phyloP scores from a whole-genome alignment of 306 rosid species.

The Alnus glutinosa region DNA sequence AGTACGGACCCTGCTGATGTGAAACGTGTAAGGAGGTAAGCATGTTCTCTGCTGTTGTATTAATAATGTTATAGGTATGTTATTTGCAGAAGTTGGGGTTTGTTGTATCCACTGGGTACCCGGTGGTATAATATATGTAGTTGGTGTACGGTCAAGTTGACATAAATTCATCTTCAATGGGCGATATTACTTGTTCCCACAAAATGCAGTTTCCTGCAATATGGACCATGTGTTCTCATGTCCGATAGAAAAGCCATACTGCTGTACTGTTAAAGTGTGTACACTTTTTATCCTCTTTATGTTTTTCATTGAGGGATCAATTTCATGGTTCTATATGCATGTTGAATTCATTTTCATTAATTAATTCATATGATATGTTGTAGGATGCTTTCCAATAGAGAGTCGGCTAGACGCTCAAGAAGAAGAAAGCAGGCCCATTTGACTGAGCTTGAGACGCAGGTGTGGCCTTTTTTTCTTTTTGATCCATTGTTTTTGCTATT shows the following conservation, averaged over 20 bases:
- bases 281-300: neutral
- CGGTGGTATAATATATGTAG: constrained; percentile 8
- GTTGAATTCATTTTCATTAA: constrained; percentile 8
- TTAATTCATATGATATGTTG: constrained; percentile 23
- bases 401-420: constrained; percentile 97
- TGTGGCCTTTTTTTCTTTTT: constrained; percentile 14
- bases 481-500: constrained; percentile 5
- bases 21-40: constrained; percentile 93
- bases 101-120: neutral
- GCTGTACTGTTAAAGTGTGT: constrained; percentile 1
- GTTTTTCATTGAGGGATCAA: constrained; percentile 9
- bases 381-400: constrained; percentile 99
- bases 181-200: constrained; percentile 20
- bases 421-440: constrained; percentile 97
- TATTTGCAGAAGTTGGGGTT: constrained; percentile 14
- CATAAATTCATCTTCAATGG: constrained; percentile 4
- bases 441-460: constrained; percentile 90
- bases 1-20: constrained; percentile 69
- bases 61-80: constrained; percentile 7
- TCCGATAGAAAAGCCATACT: constrained; percentile 12
- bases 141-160: neutral
- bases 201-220: constrained; percentile 16
- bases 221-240: constrained; percentile 21
- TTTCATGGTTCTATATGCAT: constrained; percentile 7
- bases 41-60: constrained; percentile 18